phyloP scores from a whole-genome alignment of 768 basidiomycete genomes.

The Gloeopeniophorella convolvens region DNA sequence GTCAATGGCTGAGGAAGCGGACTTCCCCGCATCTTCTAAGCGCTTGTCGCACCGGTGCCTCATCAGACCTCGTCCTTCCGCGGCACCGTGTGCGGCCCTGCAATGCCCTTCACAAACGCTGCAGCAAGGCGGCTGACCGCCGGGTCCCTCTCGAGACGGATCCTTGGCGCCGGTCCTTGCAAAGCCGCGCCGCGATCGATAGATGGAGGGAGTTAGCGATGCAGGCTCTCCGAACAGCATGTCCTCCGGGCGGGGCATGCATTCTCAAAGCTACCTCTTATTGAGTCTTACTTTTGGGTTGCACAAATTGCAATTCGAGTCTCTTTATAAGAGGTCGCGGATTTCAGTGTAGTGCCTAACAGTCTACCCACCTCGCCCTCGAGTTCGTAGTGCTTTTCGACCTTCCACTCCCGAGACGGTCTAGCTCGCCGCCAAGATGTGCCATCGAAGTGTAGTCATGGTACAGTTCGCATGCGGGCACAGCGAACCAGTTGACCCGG shows the following conservation, averaged over 20 bases:
- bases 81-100: conserved; percentile 10
- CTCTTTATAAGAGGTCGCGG: conserved; percentile 10
- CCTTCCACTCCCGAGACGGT: background rate
- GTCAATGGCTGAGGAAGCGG: conserved; percentile 9
- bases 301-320: conserved; percentile 17
- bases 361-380: background rate
- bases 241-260: conserved; percentile 5
- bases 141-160: conserved; percentile 2
- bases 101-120: conserved; percentile 17
- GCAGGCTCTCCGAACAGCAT: conserved; percentile 2
- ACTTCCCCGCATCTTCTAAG: conserved; percentile 8
- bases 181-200: conserved; percentile 14
- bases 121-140: conserved; percentile 8
- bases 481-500: background rate
- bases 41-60: conserved; percentile 5
- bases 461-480: conserved; percentile 11
- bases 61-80: conserved; percentile 1
- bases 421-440: conserved; percentile 8
- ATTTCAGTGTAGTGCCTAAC: background rate
- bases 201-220: background rate
- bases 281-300: background rate
- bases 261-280: background rate
- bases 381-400: background rate
- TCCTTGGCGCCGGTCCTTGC: conserved; percentile 11
- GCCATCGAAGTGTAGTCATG: conserved; percentile 1